phyloP scores from a whole-genome alignment of 2,329 filamentous ascomycete species.

The Aschersonia sp. region DNA sequence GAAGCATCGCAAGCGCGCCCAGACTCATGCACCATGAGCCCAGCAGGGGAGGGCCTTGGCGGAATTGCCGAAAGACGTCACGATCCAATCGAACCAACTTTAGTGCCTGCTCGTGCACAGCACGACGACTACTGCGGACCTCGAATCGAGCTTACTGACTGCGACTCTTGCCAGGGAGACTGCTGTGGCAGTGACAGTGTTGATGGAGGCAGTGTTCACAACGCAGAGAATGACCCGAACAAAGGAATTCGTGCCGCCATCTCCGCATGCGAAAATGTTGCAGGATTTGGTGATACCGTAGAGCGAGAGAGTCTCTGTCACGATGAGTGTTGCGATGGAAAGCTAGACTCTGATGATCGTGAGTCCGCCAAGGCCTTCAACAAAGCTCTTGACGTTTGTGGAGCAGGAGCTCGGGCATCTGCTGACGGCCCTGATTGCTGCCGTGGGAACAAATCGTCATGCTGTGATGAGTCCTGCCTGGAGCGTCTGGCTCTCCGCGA shows the following conservation, averaged over 20 bases:
- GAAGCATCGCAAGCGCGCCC: too few relatives aligned
- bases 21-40: too few relatives aligned
- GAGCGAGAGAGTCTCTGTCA: neutral
- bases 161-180: neutral
- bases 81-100: too few relatives aligned
- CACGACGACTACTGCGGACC: neutral
- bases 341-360: neutral
- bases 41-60: too few relatives aligned
- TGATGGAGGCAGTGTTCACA: too few relatives aligned
- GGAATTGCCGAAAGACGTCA: too few relatives aligned
- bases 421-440: constrained; percentile 20
- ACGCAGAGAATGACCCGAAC: too few relatives aligned
- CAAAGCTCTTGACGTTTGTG: neutral
- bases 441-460: constrained; percentile 22
- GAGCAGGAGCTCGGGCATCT: neutral
- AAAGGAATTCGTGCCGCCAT: too few relatives aligned
- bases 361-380: neutral
- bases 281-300: too few relatives aligned
- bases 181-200: neutral
- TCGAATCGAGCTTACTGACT: neutral
- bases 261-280: too few relatives aligned
- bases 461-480: constrained; percentile 27
- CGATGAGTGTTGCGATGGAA: neutral
- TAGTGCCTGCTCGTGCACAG: too few relatives aligned
- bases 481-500: constrained; percentile 28